Evolutionary conservation across 2,329 filamentous ascomycete species (phyloP).

Genomic region (Penicillium sp.): DNA sequence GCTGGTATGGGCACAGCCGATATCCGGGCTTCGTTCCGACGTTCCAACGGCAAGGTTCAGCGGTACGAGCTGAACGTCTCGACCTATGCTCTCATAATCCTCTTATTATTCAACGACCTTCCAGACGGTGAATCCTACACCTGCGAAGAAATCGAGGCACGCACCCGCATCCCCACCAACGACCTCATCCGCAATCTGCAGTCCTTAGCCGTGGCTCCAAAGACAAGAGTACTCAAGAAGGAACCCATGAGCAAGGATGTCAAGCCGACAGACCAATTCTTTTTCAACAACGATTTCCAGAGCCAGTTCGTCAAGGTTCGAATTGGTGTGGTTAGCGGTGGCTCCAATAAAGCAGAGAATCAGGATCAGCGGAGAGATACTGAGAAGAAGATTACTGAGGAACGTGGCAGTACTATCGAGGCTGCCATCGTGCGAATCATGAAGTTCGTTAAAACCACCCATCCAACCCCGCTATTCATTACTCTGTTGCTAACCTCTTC

Average conservation of each 20-base stretch:
- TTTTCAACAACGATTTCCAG: constrained; percentile 79
- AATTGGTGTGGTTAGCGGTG: constrained; percentile 76
- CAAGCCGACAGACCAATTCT: constrained; percentile 76
- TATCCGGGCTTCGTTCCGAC: constrained; percentile 77
- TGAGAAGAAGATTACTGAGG: constrained; percentile 55
- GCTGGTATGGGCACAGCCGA: constrained; percentile 80
- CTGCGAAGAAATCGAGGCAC: constrained; percentile 79
- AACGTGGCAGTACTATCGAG: constrained; percentile 55
- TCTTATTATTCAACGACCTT: constrained; percentile 87
- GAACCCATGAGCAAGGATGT: constrained; percentile 78
- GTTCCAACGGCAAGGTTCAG: constrained; percentile 70
- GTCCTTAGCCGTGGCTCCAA: constrained; percentile 79
- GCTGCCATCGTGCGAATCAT: constrained; percentile 59
- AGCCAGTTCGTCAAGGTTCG: constrained; percentile 88
- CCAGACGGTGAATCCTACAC: constrained; percentile 55
- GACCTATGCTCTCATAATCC: constrained; percentile 88
- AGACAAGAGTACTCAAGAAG: constrained; percentile 80
- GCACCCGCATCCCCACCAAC: constrained; percentile 74
- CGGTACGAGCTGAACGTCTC: constrained; percentile 90
- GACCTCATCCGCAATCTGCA: constrained; percentile 80
- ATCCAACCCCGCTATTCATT: neutral
- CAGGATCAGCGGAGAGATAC: constrained; percentile 60
- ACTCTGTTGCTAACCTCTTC: constrained; percentile 12
- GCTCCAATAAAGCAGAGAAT: constrained; percentile 83
- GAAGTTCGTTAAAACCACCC: constrained; percentile 55